Evolutionary conservation across 176 grass and related monocot genomes (phyloP).

Genomic region (Luzula sylvatica): DNA sequence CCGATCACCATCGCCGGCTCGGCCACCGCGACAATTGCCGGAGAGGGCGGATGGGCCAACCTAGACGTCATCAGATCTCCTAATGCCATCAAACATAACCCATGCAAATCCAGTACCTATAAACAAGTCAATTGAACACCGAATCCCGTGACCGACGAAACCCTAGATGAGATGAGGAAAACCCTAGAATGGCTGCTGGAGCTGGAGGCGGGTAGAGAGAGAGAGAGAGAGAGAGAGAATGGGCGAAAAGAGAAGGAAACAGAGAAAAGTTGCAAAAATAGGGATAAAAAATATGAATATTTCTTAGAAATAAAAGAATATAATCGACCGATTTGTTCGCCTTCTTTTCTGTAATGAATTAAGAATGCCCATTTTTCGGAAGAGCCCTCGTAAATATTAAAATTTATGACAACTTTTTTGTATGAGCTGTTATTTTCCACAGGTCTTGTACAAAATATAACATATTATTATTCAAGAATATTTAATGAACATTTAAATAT

Average conservation of each 20-base stretch:
- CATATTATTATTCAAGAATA: too few species aligned
- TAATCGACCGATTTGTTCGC: conserved; percentile 2
- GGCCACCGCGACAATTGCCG: conserved; percentile 4
- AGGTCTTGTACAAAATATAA: too few species aligned
- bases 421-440: too few species aligned
- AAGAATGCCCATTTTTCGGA: not conserved
- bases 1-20: conserved; percentile 14
- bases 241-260: not conserved
- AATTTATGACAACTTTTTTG: not conserved
- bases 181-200: conserved; percentile 20
- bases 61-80: conserved; percentile 99
- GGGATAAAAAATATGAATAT: conserved; percentile 17
- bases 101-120: not conserved
- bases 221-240: not conserved
- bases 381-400: not conserved
- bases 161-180: not conserved
- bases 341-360: conserved; percentile 8
- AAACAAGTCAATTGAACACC: not conserved
- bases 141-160: not conserved
- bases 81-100: conserved; percentile 71
- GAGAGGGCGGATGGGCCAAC: conserved; percentile 35
- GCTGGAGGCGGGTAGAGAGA: not conserved
- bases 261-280: not conserved
- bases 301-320: conserved; percentile 2
- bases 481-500: too few species aligned